Evolutionary conservation across 805 yeast species (phyloP), one percentile per base, ranked within the genome.

Genomic region (Torulaspora quercuum): DNA sequence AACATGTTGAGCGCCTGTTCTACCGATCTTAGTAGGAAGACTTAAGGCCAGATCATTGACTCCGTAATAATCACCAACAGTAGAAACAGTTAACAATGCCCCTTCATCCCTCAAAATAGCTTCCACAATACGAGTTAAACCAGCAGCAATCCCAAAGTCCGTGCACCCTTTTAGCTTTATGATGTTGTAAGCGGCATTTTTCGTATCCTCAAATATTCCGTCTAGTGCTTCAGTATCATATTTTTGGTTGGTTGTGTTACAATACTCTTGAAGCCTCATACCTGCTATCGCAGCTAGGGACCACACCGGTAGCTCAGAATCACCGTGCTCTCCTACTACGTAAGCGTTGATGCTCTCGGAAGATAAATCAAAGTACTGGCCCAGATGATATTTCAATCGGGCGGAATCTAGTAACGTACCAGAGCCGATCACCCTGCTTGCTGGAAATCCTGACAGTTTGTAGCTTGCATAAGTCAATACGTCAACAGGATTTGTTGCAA

Each of bases 401-500:
- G 35, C 44, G 7, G 41, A 36, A 22, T 36, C 44, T 7, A 40
- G 29, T 5, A 36, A 25, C 3, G 44, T 36, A 5, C 44, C 44
- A 5, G 44, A 40, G 3, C 44, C 44, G 15, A 40, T 36, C 16
- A 40, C 41, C 7, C 44, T 20, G 23, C 23, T 23, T 3, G 32
- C 21, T n/a, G 44, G 44, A 29, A 40, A 36, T 1, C 41, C 37
- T 4, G 41, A 40, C 9, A 34, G 32, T 27, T 36, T 36, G 34
- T 36, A 37, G 9, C 37, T 35, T 10, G 36, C 18, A 15, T 30
- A 25, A 2, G 44, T 40, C 17, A 36, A 22, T 10, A 41, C 45
- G 15, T 41, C 45, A 9, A 41, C 45, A 14, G 45, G 45, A 24
- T 41, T 41, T 9, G 45, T 41, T n/a, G 45, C 45, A 12, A 41